Evolutionary conservation across 1,284 basidiomycete genomes (phyloP), one percentile per base, ranked within the genome.

Genomic region (Blastosporella zonata): DNA sequence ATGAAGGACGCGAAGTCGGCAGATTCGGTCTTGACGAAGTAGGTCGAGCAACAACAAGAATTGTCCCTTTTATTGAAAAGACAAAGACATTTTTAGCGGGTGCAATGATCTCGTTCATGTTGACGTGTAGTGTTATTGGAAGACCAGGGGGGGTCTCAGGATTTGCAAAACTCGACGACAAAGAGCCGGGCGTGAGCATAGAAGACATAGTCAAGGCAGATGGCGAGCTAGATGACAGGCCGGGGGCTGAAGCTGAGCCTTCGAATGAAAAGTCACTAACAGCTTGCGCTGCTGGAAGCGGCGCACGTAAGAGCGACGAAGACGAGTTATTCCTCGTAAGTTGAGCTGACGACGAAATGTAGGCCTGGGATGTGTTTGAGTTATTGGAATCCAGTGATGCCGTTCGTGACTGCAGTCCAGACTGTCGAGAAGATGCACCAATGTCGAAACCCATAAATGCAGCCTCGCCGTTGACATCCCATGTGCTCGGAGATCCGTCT

Each of bases 261-360:
- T 90, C 87, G 54, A 88, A 87, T 6, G 87, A 89, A 60, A 84
- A 87, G 31, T 90, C 86, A 0, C 74, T 72, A 35, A 81, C 68
- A 51, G 74, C 74, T 28, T 78, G 76, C n/a, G n/a, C n/a, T 23
- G 67, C 72, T 2, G 88, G 87, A 5, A 90, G 68, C 10, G 87
- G 84, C 1, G 81, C 84, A 17, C 85, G 79, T 27, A 90, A 70
- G 5, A 90, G 73, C 6, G 87, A 89, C 6, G 69, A 75, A 3
- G 68, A 66, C 2, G 77, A 75, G 41, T 65, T 70, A 18, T 67
- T 62, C 45, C 73, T 67, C 29, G 69, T 58, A 49, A 62, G 43
- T 50, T 67, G 57, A 47, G 66, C 57, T 31, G 51, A 56, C 35
- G 62, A 54, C 43, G 55, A 59, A 40, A 56, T 51, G 25, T 53